Conservation (phyloP, 1,284 basidiomycete genomes). For the Cryptococcus jaspeensis region DNA sequence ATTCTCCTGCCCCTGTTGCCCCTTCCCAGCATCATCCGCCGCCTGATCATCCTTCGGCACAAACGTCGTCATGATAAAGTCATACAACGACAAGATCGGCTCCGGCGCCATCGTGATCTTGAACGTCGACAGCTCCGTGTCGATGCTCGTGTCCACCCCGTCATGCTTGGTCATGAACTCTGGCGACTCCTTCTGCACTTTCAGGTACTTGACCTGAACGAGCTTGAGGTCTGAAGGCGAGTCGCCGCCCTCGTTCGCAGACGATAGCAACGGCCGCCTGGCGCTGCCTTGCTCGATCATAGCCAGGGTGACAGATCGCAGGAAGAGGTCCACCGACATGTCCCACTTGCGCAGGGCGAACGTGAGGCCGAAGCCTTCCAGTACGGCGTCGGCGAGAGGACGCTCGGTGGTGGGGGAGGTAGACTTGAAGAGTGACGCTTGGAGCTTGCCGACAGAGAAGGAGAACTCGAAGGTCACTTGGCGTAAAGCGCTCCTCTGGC, state of each 20-base stretch:
- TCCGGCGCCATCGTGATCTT: conserved; percentile 87
- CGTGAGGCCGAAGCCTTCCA: conserved; percentile 75
- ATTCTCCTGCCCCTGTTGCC: conserved; percentile 27
- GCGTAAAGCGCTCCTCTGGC: conserved; percentile 57
- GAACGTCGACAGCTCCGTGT: conserved; percentile 89
- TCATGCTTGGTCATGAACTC: conserved; percentile 82
- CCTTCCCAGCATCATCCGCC: conserved; percentile 15
- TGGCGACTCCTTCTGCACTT: conserved; percentile 80
- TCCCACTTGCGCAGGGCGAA: conserved; percentile 78
- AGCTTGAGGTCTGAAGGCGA: conserved; percentile 60
- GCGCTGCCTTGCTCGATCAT: conserved; percentile 62
- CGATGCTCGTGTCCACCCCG: conserved; percentile 83
- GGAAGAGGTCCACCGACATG: conserved; percentile 81
- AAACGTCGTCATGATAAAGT: conserved; percentile 98
- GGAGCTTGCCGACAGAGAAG: conserved; percentile 85
- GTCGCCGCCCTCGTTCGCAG: conserved; percentile 56
- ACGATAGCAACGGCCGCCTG: conserved; percentile 74
- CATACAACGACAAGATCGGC: conserved; percentile 87
- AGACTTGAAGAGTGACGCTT: conserved; percentile 74
- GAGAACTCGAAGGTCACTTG: conserved; percentile 87
- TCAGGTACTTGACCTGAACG: conserved; percentile 77
- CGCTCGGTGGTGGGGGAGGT: conserved; percentile 40
- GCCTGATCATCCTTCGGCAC: conserved; percentile 58
- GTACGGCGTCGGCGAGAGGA: conserved; percentile 70
- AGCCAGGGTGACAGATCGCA: conserved; percentile 64